Conservation (phyloP, 768 basidiomycete genomes). For the Mycena vitilis region DNA sequence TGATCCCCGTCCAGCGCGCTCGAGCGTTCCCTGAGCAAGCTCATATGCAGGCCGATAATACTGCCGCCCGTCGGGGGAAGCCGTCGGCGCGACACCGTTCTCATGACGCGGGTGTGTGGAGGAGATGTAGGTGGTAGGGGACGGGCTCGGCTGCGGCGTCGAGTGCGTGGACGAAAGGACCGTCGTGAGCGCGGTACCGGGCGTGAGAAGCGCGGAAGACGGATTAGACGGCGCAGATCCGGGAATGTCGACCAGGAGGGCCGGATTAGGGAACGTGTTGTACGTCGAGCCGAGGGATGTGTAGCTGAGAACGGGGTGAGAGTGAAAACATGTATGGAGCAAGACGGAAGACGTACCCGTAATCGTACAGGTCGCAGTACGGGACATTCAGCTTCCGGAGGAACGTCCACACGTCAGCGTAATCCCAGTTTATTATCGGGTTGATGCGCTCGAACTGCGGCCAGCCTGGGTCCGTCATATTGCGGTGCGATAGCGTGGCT, state of each 20-base stretch:
- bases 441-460: slow-evolving; percentile 91
- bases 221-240: slow-evolving; percentile 17
- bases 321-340: neutral
- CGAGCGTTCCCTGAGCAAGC: slow-evolving; percentile 77
- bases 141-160: slow-evolving; percentile 24
- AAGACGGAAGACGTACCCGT: slow-evolving; percentile 70
- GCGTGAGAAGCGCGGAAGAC: slow-evolving; percentile 42
- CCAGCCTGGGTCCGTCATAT: slow-evolving; percentile 91
- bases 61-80: slow-evolving; percentile 40
- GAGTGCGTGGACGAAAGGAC: slow-evolving; percentile 43
- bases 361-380: slow-evolving; percentile 91
- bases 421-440: slow-evolving; percentile 96
- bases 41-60: slow-evolving; percentile 84
- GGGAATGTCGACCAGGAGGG: slow-evolving; percentile 61
- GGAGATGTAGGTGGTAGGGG: slow-evolving; percentile 37
- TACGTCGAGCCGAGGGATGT: slow-evolving; percentile 96
- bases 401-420: slow-evolving; percentile 91
- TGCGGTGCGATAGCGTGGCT: slow-evolving; percentile 80
- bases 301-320: slow-evolving; percentile 67
- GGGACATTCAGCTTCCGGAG: slow-evolving; percentile 78
- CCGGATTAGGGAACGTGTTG: slow-evolving; percentile 95
- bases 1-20: slow-evolving; percentile 73
- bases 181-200: slow-evolving; percentile 44
- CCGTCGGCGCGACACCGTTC: slow-evolving; percentile 25
- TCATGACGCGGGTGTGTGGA: slow-evolving; percentile 40